These are phyloP conservation scores for Stephanodiscus triporus DNA, from an alignment of 108 stramenopile species.

Conservation along the genomic window DNA sequence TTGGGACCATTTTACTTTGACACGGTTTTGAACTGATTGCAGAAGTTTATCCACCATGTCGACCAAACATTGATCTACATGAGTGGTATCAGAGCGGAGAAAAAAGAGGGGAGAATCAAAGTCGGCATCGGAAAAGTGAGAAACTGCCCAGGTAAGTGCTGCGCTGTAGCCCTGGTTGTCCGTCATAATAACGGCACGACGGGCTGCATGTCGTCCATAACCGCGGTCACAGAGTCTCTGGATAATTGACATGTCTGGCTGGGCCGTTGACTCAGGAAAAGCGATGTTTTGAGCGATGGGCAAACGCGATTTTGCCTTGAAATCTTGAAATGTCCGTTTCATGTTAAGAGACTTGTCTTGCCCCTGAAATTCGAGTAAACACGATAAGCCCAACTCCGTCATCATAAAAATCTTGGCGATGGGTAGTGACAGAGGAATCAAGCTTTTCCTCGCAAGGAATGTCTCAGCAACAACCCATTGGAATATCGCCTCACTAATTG, in stretches of 20 bases:
- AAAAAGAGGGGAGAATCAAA: slow-evolving; percentile 70
- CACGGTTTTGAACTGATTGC: slow-evolving; percentile 1
- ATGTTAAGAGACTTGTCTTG: slow-evolving; percentile 9
- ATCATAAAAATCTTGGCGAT: slow-evolving; percentile 18
- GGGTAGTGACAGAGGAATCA: neutral
- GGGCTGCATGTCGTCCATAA: slow-evolving; percentile 69
- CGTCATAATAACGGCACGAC: slow-evolving; percentile 66
- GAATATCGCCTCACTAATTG: slow-evolving; percentile 51
- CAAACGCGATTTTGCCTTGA: slow-evolving; percentile 9
- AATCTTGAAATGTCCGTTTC: slow-evolving; percentile 17
- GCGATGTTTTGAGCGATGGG: neutral
- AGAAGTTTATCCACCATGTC: slow-evolving; percentile 13
- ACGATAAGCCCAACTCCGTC: slow-evolving; percentile 34
- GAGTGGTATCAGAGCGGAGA: slow-evolving; percentile 29
- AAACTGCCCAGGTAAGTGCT: slow-evolving; percentile 79
- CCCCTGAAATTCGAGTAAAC: slow-evolving; percentile 24
- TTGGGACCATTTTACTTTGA: neutral
- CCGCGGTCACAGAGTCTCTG: slow-evolving; percentile 57
- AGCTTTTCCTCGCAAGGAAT: slow-evolving; percentile 14
- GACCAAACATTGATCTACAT: slow-evolving; percentile 15
- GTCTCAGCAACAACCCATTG: slow-evolving; percentile 58
- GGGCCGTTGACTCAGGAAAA: neutral
- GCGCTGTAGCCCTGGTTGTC: slow-evolving; percentile 60
- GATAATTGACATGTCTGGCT: slow-evolving; percentile 45
- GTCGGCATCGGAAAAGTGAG: slow-evolving; percentile 67